Evolutionary conservation across 495 filamentous ascomycete genomes (phyloP).

Genomic region (Barbatosphaeria neglecta): DNA sequence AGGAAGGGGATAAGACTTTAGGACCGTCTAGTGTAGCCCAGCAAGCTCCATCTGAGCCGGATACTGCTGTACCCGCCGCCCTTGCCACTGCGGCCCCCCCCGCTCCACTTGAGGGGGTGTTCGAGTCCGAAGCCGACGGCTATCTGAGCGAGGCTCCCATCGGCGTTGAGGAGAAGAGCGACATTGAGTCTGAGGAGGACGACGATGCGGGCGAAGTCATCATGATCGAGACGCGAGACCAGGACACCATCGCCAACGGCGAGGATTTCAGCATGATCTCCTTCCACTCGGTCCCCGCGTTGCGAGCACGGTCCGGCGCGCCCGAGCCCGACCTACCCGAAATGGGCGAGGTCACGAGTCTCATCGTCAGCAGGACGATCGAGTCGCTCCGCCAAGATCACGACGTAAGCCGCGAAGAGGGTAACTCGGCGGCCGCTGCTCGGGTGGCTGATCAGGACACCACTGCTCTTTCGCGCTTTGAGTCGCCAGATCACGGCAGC

Average conservation of each 20-base stretch:
- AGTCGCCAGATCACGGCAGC: background rate
- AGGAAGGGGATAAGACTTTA: background rate
- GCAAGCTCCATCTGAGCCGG: too few species aligned
- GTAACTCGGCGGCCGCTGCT: conserved; percentile 1
- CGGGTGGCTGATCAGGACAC: conserved; percentile 1
- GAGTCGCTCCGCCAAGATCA: conserved; percentile 27
- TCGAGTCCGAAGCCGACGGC: conserved; percentile 6
- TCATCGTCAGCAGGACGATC: conserved; percentile 31
- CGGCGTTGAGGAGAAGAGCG: conserved; percentile 5
- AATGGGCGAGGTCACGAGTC: conserved; percentile 30
- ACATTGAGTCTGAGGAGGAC: conserved; percentile 13
- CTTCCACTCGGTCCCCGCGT: conserved; percentile 29
- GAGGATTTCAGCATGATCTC: conserved; percentile 42
- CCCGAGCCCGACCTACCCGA: conserved; percentile 19
- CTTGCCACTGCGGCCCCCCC: too few species aligned
- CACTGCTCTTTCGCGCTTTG: background rate
- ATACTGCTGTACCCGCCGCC: background rate
- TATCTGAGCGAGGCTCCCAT: conserved; percentile 4
- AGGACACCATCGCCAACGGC: conserved; percentile 30
- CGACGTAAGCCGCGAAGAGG: conserved; percentile 9
- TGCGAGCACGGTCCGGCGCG: conserved; percentile 23
- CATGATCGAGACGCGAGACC: conserved; percentile 1
- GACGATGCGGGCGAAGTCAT: too few species aligned
- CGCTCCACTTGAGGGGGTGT: too few species aligned
- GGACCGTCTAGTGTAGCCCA: too few species aligned